Base-by-base conservation (phyloP, 805 yeast species). In the Candida loeiensis region DNA sequence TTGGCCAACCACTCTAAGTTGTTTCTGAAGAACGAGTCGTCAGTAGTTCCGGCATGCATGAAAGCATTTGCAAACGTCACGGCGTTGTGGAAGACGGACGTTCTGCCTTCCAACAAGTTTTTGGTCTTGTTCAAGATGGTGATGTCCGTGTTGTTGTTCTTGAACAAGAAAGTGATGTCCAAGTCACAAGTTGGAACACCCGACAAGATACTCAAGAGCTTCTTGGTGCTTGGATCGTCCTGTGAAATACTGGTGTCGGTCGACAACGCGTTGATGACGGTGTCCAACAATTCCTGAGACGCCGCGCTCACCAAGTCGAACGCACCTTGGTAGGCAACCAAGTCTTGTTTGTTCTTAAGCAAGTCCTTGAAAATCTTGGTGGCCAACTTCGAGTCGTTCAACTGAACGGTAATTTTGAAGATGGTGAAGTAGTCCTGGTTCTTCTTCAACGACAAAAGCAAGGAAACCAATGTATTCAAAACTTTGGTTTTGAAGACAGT, bases 121-220 rank as follows among this genome's bases (percentile, higher is more conserved):
- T 88, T 89, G 5, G 96, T 77, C 55, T 84, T 84, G 61, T 85
- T 85, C 54, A 93, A 73, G 43, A 91, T 81, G 37, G 82, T 75
- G 41, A 81, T 70, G 61, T 93, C 98, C 25, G 96, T 84, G 63
- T 86, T 85, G 66, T 87, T 86, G 66, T 91, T 85, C 56, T 85
- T 80, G 63, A 80, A 78, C 51, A 93, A 69, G 59, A 93, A 93
- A 2, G 98, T 89, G 48, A 87, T 81, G 56, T 86, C 89, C 58
- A 80, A 79, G 64, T 93, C 98, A 66, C 96, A 86, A 13, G 97
- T 84, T 49, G 97, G 97, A 30, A 89, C 79, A 41, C 99, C 99
- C 6, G 90, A 77, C 40, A 93, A 74, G 41, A 93, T 85, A 48
- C 76, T 76, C 40, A 82, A 73, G 35, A 89, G 63, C 50, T 78